These are phyloP conservation scores for Sporothrix luriei DNA, from an alignment of 2,329 filamentous ascomycete genomes.

Conservation along the genomic window DNA sequence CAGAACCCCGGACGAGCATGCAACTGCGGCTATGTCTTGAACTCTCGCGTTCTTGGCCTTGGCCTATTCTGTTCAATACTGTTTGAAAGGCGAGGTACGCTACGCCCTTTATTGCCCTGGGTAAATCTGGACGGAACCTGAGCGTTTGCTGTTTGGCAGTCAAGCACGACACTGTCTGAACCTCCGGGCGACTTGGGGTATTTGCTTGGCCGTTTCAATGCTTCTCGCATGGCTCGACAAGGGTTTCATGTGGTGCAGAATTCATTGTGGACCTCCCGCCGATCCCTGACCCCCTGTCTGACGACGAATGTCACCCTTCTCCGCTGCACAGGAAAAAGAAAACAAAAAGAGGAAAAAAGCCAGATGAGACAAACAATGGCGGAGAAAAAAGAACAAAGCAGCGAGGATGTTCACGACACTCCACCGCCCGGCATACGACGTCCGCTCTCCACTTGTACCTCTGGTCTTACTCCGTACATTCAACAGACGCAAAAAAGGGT, in stretches of 20 bases:
- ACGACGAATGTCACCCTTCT: slow-evolving; percentile 17
- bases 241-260: slow-evolving; percentile 30
- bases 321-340: not conserved
- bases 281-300: slow-evolving; percentile 25
- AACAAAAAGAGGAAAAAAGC: not conserved
- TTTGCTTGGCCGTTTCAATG: slow-evolving; percentile 29
- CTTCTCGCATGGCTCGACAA: slow-evolving; percentile 33
- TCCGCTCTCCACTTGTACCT: not conserved
- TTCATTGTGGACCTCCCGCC: not conserved
- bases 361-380: slow-evolving; percentile 1
- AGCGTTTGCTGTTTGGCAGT: not conserved
- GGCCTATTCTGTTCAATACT: not conserved
- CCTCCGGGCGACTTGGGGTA: slow-evolving; percentile 17
- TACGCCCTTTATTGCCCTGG: not conserved
- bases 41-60: not conserved
- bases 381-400: not conserved
- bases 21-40: not conserved
- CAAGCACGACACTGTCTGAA: not conserved
- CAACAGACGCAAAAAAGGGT: not conserved
- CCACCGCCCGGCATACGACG: not conserved
- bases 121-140: not conserved
- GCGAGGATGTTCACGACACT: not conserved
- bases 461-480: slow-evolving; percentile 13
- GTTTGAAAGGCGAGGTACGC: not conserved
- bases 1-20: not conserved